These are phyloP conservation scores for Phytophthora citrophthora DNA, from an alignment of 352 stramenopile genomes.

Conservation along the genomic window DNA sequence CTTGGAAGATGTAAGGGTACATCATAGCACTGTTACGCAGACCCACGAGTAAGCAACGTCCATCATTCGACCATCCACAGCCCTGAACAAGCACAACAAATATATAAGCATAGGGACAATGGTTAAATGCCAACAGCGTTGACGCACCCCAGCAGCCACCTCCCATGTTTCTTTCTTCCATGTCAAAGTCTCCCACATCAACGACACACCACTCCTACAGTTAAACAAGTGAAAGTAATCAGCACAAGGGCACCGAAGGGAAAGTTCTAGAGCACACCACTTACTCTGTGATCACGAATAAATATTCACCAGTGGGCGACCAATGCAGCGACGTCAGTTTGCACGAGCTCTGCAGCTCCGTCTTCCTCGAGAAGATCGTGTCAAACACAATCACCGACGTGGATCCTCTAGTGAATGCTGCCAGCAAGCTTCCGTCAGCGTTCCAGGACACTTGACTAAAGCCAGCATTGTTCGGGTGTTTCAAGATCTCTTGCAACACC, in stretches of 20 bases:
- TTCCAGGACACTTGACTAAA: conserved; percentile 77
- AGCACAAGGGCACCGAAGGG: background rate
- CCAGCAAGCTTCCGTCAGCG: conserved; percentile 71
- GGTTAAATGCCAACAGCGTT: background rate
- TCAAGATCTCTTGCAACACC: conserved; percentile 64
- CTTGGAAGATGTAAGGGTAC: conserved; percentile 78
- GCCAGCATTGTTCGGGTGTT: conserved; percentile 50
- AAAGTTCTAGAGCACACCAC: conserved; percentile 11
- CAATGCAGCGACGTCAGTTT: conserved; percentile 62
- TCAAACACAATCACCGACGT: conserved; percentile 68
- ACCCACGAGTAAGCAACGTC: conserved; percentile 69
- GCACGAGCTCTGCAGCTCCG: conserved; percentile 69
- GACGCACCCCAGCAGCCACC: conserved; percentile 57
- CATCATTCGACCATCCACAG: conserved; percentile 78
- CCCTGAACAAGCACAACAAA: conserved; percentile 31
- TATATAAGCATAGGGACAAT: too few species aligned
- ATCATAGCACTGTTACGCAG: conserved; percentile 61
- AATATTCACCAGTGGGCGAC: conserved; percentile 86
- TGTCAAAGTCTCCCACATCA: conserved; percentile 84
- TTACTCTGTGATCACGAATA: conserved; percentile 77
- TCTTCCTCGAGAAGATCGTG: conserved; percentile 53
- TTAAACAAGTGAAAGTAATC: background rate
- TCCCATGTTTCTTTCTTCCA: conserved; percentile 87
- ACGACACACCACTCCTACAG: conserved; percentile 53
- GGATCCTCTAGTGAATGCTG: conserved; percentile 56